Conservation (phyloP, 2,329 filamentous ascomycete genomes). For the Emmonsia crescens region DNA sequence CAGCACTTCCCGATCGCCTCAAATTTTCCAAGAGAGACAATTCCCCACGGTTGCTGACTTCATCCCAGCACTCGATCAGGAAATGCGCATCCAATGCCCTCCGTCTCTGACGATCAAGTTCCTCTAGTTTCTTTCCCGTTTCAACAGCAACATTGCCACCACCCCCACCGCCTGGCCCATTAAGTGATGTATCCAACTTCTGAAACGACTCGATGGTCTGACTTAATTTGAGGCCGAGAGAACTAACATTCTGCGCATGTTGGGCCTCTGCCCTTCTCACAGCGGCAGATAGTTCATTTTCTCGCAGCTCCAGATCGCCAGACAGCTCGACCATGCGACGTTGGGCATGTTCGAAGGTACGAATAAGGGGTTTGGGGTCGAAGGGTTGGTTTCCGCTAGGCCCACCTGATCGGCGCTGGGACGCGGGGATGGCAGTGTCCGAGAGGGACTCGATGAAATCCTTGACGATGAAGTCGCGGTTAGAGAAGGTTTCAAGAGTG, state of each 20-base stretch:
- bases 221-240: conserved; percentile 77
- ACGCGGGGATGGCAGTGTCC: conserved; percentile 62
- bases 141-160: conserved; percentile 87
- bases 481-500: conserved; percentile 77
- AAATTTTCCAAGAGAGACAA: conserved; percentile 82
- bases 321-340: conserved; percentile 41
- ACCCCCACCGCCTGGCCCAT: conserved; percentile 28
- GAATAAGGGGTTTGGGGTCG: conserved; percentile 92
- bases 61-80: conserved; percentile 90
- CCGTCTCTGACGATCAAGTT: conserved; percentile 82
- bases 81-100: conserved; percentile 89
- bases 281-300: conserved; percentile 81
- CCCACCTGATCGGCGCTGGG: conserved; percentile 63
- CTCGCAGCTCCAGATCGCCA: conserved; percentile 76
- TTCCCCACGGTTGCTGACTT: conserved; percentile 82
- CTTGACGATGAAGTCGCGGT: conserved; percentile 90
- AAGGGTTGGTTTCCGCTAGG: conserved; percentile 46
- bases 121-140: conserved; percentile 87
- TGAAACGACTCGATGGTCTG: conserved; percentile 89
- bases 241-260: conserved; percentile 83
- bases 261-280: conserved; percentile 85
- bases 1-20: conserved; percentile 68
- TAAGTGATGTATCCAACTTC: conserved; percentile 72
- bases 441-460: conserved; percentile 94
- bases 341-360: conserved; percentile 71